Percentiles rank a stretch among this genome's conserved stretches.
Evolutionary conservation across 1,284 basidiomycete genomes (phyloP).

Genomic region (Exsudoporus floridanus): DNA sequence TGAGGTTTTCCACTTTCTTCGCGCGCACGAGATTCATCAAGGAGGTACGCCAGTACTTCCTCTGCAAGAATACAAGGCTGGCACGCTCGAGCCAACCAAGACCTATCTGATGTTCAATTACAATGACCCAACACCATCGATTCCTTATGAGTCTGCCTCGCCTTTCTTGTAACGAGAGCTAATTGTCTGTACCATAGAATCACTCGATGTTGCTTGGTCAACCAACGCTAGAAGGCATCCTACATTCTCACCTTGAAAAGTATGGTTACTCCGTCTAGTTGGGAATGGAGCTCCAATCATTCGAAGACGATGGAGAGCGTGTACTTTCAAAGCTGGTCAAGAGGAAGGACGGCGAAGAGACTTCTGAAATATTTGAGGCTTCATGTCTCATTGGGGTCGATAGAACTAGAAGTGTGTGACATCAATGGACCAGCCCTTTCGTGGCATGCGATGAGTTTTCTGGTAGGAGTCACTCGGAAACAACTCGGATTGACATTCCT

Average conservation of each 20-base stretch:
- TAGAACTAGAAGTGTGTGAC: slow-evolving; percentile 34
- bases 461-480: slow-evolving; percentile 38
- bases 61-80: slow-evolving; percentile 21
- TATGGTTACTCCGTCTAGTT: slow-evolving; percentile 33
- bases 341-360: slow-evolving; percentile 15
- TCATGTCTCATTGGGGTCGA: slow-evolving; percentile 41
- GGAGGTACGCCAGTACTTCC: background rate
- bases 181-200: slow-evolving; percentile 5
- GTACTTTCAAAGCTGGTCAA: slow-evolving; percentile 29
- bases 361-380: slow-evolving; percentile 21
- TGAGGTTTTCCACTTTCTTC: slow-evolving; percentile 33
- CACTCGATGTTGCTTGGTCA: slow-evolving; percentile 33
- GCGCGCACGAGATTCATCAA: slow-evolving; percentile 19
- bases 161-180: background rate
- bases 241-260: background rate
- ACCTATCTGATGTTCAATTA: slow-evolving; percentile 1
- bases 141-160: slow-evolving; percentile 18
- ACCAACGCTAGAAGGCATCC: slow-evolving; percentile 23
- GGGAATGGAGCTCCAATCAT: slow-evolving; percentile 31
- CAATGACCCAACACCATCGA: slow-evolving; percentile 25
- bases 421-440: no score
- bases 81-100: slow-evolving; percentile 18
- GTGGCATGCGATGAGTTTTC: background rate
- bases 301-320: slow-evolving; percentile 31
- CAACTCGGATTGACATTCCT: slow-evolving; percentile 44